Base-by-base conservation (phyloP, 257 asterid species). In the Penstemon eatonii region DNA sequence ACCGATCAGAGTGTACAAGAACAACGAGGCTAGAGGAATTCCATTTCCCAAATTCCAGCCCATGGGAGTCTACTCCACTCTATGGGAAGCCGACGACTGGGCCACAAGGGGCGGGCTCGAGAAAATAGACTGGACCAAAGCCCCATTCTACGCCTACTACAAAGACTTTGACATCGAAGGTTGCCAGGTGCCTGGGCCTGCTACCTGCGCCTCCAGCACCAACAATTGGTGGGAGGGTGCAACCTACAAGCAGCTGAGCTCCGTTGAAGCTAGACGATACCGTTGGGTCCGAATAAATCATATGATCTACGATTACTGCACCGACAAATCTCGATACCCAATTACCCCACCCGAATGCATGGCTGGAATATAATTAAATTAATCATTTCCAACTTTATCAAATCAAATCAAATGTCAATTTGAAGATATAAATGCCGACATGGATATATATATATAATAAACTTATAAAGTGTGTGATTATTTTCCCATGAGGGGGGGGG, bases 21-120 rank as follows among this genome's bases (percentile, higher is more conserved):
- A 91, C 85, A 83, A 91, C 69, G 95, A 85, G 69, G 94, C 78
- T 1, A 73, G 45, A 70, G 96, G 96, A 9, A 65, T 91, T 3
- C 88, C 95, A 8, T 91, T 54, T 87, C 98, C 96, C 0, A 84
- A 80, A 63, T 42, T 50, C 60, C 92, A 91, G 41, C 88, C 98
- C 0, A 91, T 91, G 98, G 90, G 85, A 43, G 74, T 89, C 0
- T 87, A 75, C 64, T 91, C 96, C 9, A 91, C 98, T 0, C 80
- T 91, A 3, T 91, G 98, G 97, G 97, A 91, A 68, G 97, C 97
- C 3, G 96, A 91, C 4, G 97, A 91, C 38, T 91, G 97, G 98
- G 96, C 97, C 0, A 91, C 97, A 0, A 75, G 98, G 46, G 98
- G 95, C 5, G 98, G 98, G 0, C 65, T 87, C 4, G 98, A 89